Conservation (phyloP, 2,329 filamentous ascomycete genomes). For the Cladosporium sp. region DNA sequence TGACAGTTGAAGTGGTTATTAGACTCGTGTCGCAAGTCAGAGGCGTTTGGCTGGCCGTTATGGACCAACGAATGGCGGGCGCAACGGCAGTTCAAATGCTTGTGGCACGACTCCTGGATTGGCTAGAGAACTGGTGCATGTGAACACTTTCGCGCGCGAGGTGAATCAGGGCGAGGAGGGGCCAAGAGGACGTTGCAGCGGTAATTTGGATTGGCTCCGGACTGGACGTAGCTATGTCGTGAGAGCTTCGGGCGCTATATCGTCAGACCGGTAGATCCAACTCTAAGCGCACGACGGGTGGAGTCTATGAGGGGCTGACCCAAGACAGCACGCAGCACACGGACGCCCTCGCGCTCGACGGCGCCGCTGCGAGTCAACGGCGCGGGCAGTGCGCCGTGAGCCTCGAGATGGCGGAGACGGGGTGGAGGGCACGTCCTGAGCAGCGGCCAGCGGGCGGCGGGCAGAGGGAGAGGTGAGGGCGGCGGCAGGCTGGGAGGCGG, state of each 20-base stretch:
- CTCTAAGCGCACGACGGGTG: slow-evolving; percentile 10
- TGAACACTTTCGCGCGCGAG: slow-evolving; percentile 14
- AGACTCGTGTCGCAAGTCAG: slow-evolving; percentile 8
- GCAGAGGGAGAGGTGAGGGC: background rate
- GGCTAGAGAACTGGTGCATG: slow-evolving; percentile 8
- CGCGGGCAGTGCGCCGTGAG: slow-evolving; percentile 7
- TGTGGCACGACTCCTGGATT: slow-evolving; percentile 11
- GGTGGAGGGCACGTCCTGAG: background rate
- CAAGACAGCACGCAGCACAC: slow-evolving; percentile 9
- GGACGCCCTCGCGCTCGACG: background rate
- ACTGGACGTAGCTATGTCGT: slow-evolving; percentile 12
- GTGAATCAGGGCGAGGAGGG: slow-evolving; percentile 13
- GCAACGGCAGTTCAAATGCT: slow-evolving; percentile 12
- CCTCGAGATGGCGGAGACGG: background rate
- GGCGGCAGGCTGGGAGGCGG: slow-evolving; percentile 4
- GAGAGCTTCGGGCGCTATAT: slow-evolving; percentile 14
- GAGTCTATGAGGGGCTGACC: slow-evolving; percentile 13
- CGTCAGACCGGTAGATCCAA: slow-evolving; percentile 13
- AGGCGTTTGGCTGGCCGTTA: slow-evolving; percentile 12
- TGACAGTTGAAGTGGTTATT: slow-evolving; percentile 11
- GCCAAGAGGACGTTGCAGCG: slow-evolving; percentile 13
- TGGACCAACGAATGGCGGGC: slow-evolving; percentile 9
- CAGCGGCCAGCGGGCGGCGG: background rate
- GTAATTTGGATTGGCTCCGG: slow-evolving; percentile 14
- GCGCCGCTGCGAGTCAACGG: slow-evolving; percentile 12